Evolutionary conservation across 805 yeast genomes (phyloP), one percentile per base, ranked within the genome.

Genomic region (Torulaspora maleeae): DNA sequence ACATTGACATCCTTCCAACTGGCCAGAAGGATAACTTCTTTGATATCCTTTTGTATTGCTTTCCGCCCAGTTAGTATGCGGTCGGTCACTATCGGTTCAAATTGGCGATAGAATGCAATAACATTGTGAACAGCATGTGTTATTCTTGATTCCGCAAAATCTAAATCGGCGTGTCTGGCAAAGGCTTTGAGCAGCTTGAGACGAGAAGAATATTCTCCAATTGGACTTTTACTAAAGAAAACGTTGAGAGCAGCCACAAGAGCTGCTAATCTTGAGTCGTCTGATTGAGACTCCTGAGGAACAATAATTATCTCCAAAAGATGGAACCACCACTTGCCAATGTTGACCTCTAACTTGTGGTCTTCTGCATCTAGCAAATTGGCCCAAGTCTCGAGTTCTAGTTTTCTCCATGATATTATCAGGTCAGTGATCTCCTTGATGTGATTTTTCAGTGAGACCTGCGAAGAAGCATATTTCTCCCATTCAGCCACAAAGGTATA

Each of bases 1-100:
- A 89, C 79, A 58, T 93, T 95, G 10, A 89, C 90, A 68, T 93
- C 99, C 55, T 90, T 89, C 98, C 98, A 95, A 58, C 96, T 86
- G 1, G 99, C 97, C 12, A 93, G 72, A 36, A 87, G 68, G 35
- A 93, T 88, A 3, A 89, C 82, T 47, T 93, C 99, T 28, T 80
- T 74, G 9, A 93, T 77, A 40, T 88, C 88, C 59, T 90, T 91
- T 47, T 82, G 87, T 28, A 91, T 68, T 2, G 67, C 63, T 55
- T 75, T 78, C 61, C 74, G 80, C 1, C 74, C 73, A 1, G 59
- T 58, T 0, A 54, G 56, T 8, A 89, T 59, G 9, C 68, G 63
- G 0, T 74, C 76, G 1, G 63, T 60, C n/a, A 91, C 68, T 1
- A 61, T 54, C 0, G 76, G 70, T 3, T 64, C 44, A 57, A 86